Evolutionary conservation across 768 basidiomycete genomes (phyloP), one percentile per base, ranked within the genome.

Genomic region (Pleurotus giganteus): DNA sequence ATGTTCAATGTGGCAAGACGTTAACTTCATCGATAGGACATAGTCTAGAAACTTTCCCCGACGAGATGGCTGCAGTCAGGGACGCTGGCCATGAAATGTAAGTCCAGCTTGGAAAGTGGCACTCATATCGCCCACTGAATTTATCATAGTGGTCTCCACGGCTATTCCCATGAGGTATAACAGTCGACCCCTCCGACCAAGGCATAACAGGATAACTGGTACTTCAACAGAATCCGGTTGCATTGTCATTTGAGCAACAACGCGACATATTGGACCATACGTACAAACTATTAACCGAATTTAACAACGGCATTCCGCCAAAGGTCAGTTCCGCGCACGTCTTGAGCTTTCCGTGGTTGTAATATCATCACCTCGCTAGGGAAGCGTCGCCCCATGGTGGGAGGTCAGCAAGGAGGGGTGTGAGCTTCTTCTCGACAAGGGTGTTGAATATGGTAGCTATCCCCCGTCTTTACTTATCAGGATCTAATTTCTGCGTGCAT

Each of bases 311-410:
- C 23, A 66, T 76, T 13, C 72, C 82, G 21, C 84, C 83, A 0
- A 82, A 80, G 64, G 72, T 71, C 13, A 32, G 58, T 41, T 19
- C 17, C 24, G 41, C 32, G 2, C 31, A 19, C 12, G 37, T 24
- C 19, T 9, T 12, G 23, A 17, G 4, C 17, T 27, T 44, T 44
- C 27, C 27, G 26, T 42, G 26, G 11, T 1, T 31, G 11, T 39
- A 37, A 28, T 31, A 39, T 47, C 58, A 12, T 41, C 17, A 11
- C 17, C 17, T 21, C 54, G 6, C 8, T 19, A 74, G 69, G 84
- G 83, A 34, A 81, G 78, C 47, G 86, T 88, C 29, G 88, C 87
- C 1, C 88, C 87, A 0, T 91, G 88, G 86, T 91, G 88, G 88
- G 89, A 91, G 65, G 81, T 81, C 2, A 84, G 81, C 66, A 83